phyloP scores from a whole-genome alignment of 1,284 basidiomycete genomes.

The Papiliotrema flavescens region DNA sequence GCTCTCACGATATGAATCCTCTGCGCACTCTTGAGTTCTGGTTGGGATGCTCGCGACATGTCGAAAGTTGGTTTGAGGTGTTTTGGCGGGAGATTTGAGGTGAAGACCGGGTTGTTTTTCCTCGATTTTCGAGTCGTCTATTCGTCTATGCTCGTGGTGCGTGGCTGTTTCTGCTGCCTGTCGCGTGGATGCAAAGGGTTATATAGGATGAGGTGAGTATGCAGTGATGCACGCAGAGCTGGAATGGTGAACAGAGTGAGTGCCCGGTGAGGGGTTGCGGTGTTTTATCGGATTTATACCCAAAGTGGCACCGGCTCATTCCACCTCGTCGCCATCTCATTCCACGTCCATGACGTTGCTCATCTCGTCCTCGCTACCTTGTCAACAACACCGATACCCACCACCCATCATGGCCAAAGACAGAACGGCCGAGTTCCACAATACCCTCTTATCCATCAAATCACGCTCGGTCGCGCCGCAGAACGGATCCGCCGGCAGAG shows the following conservation, averaged over 20 bases:
- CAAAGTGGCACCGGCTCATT: not conserved
- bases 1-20: not conserved
- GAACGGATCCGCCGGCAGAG: conserved; percentile 6
- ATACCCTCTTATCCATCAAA: conserved; percentile 44
- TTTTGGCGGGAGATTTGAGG: not conserved
- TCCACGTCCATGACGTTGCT: not conserved
- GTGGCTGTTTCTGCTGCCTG: not conserved
- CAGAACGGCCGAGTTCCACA: conserved; percentile 48
- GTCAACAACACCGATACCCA: not conserved
- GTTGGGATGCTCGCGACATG: conserved; percentile 89
- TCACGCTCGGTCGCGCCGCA: conserved; percentile 32
- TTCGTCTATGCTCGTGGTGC: not conserved
- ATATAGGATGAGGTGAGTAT: not conserved
- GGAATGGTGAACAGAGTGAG: too few species aligned
- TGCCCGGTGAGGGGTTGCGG: not conserved
- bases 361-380: too few species aligned
- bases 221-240: not conserved
- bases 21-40: conserved; percentile 79
- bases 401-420: conserved; percentile 37
- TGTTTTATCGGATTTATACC: not conserved
- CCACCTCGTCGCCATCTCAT: not conserved
- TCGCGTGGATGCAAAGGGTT: not conserved
- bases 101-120: not conserved
- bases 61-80: conserved; percentile 11
- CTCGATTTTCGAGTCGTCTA: not conserved